phyloP scores from a whole-genome alignment of 2,329 filamentous ascomycete genomes.

The Tolypocladium inflatum region DNA sequence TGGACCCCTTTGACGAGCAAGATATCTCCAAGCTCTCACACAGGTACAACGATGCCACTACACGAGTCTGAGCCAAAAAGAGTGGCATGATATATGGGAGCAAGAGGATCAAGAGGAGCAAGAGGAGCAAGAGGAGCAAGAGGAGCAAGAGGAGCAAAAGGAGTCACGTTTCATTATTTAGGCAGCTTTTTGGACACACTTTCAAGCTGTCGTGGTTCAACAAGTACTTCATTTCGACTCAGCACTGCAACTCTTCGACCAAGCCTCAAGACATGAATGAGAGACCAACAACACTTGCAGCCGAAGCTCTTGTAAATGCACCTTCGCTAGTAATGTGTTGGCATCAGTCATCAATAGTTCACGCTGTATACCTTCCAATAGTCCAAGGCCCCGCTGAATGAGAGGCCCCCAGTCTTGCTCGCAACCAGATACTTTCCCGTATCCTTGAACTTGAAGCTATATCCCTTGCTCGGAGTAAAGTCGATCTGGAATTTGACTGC shows the following conservation, averaged over 20 bases:
- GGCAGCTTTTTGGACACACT: too few species aligned
- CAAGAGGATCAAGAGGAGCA: too few species aligned
- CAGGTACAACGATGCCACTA: background rate
- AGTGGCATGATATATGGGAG: background rate
- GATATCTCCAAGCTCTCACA: background rate
- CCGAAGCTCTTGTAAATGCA: too few species aligned
- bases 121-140: too few species aligned
- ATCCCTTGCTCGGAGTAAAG: constrained; percentile 10
- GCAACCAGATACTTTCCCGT: constrained; percentile 1
- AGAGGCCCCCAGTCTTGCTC: background rate
- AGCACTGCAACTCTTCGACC: too few species aligned
- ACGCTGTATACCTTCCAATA: constrained; percentile 6
- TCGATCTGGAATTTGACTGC: constrained; percentile 9
- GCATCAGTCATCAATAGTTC: background rate
- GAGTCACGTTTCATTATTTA: too few species aligned
- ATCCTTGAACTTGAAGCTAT: constrained; percentile 7
- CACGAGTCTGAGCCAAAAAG: background rate
- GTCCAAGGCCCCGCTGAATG: background rate
- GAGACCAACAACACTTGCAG: too few species aligned
- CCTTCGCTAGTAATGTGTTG: background rate
- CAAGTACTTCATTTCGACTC: too few species aligned
- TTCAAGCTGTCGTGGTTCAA: too few species aligned
- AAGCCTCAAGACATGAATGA: too few species aligned
- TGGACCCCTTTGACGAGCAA: constrained; percentile 1
- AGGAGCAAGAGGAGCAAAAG: too few species aligned